Percentiles rank a stretch among this genome's conserved stretches.
Conservation (phyloP, 331 rosid genomes). For the Malus hybrid region DNA sequence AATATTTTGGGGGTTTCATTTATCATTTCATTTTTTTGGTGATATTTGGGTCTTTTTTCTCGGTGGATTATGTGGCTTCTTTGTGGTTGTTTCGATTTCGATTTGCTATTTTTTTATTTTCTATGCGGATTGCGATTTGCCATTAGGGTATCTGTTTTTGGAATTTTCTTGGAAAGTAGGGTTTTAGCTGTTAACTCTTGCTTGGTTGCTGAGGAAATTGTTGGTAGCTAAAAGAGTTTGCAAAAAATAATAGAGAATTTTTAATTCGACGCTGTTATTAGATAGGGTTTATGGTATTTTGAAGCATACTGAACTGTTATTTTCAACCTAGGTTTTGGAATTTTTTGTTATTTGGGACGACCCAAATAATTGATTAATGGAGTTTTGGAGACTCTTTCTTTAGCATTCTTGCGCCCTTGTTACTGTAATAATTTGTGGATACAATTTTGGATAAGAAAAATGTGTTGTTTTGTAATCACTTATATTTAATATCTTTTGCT, state of each 20-base stretch:
- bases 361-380: not conserved
- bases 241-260: not conserved
- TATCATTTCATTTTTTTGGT: not conserved
- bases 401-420: not conserved
- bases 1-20: not conserved
- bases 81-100: not conserved
- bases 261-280: not conserved
- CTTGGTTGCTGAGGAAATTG: not conserved
- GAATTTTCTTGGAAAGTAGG: not conserved
- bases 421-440: not conserved
- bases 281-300: not conserved
- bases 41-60: not conserved
- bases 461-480: not conserved
- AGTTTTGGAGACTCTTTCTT: not conserved
- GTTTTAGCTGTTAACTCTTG: conserved; percentile 6
- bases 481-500: not conserved
- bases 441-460: not conserved
- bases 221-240: not conserved
- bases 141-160: too few species aligned
- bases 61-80: not conserved
- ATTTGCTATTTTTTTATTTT: not conserved
- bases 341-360: not conserved
- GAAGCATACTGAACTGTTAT: not conserved
- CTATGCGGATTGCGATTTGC: too few species aligned
- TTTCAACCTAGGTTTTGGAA: not conserved